Percentiles rank a stretch among this genome's conserved stretches.
Evolutionary conservation across 495 filamentous ascomycete genomes (phyloP).

Genomic region (Achaetomiella virescens): DNA sequence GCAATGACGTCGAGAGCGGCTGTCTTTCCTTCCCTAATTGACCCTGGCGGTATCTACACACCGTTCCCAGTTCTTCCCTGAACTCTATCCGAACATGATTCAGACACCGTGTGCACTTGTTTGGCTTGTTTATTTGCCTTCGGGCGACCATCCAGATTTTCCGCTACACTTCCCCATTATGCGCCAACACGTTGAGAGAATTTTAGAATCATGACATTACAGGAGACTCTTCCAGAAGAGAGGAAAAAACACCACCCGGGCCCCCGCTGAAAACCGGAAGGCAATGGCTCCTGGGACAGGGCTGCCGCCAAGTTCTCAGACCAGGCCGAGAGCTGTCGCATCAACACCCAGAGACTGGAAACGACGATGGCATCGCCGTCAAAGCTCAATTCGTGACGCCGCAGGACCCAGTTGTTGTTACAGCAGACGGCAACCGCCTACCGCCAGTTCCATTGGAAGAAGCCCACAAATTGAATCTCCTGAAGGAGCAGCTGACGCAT

Average conservation of each 20-base stretch:
- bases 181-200: background rate
- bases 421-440: conserved; percentile 56
- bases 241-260: background rate
- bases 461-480: conserved; percentile 58
- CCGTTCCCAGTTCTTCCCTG: background rate
- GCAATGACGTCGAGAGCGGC: conserved; percentile 2
- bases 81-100: background rate
- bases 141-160: background rate
- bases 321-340: conserved; percentile 59
- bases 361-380: conserved; percentile 44
- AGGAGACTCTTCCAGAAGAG: background rate
- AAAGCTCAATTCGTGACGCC: conserved; percentile 63
- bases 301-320: conserved; percentile 38
- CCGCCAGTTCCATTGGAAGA: conserved; percentile 60
- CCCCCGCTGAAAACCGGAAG: background rate
- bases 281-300: conserved; percentile 8
- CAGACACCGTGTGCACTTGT: background rate
- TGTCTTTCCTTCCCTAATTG: background rate
- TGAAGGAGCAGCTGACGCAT: conserved; percentile 48
- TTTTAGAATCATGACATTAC: background rate
- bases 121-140: background rate
- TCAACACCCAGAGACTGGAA: conserved; percentile 23
- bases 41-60: background rate
- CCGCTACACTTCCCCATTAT: background rate
- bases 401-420: conserved; percentile 64